These are phyloP conservation scores for Spongospora subterranea DNA, from an alignment of 208 protist species.

Conservation along the genomic window DNA sequence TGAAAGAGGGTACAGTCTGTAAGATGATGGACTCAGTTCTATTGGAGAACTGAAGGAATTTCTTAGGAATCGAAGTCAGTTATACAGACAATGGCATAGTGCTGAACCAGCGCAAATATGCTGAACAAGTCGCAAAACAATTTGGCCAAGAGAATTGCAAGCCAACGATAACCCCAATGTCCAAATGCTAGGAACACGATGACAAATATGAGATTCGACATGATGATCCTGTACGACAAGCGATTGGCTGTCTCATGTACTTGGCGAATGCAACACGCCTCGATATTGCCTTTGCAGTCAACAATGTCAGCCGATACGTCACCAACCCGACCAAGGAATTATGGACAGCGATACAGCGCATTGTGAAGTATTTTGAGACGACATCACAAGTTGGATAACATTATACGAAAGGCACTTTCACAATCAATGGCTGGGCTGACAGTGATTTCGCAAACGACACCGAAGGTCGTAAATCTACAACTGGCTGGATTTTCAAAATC, in stretches of 20 bases:
- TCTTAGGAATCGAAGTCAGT: neutral
- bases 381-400: neutral
- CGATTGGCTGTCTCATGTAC: neutral
- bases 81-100: neutral
- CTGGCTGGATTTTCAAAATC: neutral
- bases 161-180: no score
- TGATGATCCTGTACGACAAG: neutral
- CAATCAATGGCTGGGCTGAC: neutral
- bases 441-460: neutral
- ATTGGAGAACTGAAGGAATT: no score
- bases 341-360: neutral
- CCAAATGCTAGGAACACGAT: no score
- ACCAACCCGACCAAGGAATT: neutral
- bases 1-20: no score
- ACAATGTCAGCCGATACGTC: neutral
- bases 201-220: no score
- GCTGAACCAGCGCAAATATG: neutral
- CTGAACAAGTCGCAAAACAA: neutral
- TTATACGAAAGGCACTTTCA: neutral
- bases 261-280: neutral
- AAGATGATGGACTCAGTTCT: no score
- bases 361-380: neutral
- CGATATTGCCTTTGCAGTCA: neutral
- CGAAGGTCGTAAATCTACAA: neutral
- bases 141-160: no score